Evolutionary conservation across 2,329 filamentous ascomycete species (phyloP).

Genomic region (Talaromyces sp.): DNA sequence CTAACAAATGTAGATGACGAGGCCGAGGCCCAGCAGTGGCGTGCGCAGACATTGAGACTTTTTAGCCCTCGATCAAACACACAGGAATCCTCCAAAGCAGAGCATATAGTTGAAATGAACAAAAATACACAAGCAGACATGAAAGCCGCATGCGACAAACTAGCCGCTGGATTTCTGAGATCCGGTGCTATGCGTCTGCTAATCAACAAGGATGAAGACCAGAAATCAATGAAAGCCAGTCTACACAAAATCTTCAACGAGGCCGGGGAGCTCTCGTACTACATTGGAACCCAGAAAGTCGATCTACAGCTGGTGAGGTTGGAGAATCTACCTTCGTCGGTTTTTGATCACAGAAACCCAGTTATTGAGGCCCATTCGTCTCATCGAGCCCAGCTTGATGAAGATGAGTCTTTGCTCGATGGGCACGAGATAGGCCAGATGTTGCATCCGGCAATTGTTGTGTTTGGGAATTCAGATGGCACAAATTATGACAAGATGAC

Average conservation of each 20-base stretch:
- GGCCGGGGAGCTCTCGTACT: neutral
- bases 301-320: neutral
- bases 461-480: neutral
- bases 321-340: neutral
- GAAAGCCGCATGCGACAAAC: neutral
- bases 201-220: neutral
- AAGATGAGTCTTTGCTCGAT: neutral
- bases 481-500: neutral
- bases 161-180: neutral
- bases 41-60: slow-evolving; percentile 16
- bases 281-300: neutral
- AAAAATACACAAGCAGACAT: neutral
- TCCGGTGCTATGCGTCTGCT: neutral
- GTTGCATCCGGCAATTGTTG: neutral
- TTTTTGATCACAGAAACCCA: neutral
- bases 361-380: neutral
- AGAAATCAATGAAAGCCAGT: neutral
- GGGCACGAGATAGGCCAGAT: neutral
- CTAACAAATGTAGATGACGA: slow-evolving; percentile 10
- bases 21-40: slow-evolving; percentile 16
- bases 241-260: neutral
- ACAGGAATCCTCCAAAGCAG: neutral
- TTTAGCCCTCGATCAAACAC: slow-evolving; percentile 4
- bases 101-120: neutral
- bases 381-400: neutral